Conservation (phyloP, 306 rosid species). For the Casuarina equisetifolia region DNA sequence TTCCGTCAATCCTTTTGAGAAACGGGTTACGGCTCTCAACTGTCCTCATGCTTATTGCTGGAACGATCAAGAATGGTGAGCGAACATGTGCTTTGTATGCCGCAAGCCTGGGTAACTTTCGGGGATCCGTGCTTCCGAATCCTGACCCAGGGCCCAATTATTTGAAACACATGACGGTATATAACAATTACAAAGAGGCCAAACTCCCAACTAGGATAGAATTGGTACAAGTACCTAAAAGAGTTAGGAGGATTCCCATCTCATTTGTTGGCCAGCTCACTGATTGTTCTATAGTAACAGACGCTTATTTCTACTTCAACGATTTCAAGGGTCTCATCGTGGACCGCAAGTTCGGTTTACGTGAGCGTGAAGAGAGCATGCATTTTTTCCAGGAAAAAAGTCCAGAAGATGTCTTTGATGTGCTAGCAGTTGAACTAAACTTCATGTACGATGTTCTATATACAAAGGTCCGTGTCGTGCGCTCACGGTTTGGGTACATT, state of each 20-base stretch:
- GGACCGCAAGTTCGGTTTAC: conserved; percentile 37
- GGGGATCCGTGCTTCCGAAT: conserved; percentile 4
- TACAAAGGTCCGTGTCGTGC: conserved; percentile 38
- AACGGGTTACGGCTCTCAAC: conserved; percentile 39
- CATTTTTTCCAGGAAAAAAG: not conserved
- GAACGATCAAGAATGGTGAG: conserved; percentile 44
- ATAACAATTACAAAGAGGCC: not conserved
- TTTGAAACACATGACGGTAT: conserved; percentile 34
- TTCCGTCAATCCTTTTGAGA: conserved; percentile 34
- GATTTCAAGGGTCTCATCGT: conserved; percentile 41
- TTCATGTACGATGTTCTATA: conserved; percentile 47
- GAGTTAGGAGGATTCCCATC: too few species aligned
- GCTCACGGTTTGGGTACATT: not conserved
- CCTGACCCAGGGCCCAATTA: conserved; percentile 39
- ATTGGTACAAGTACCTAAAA: not conserved
- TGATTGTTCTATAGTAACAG: not conserved
- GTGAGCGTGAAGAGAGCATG: conserved; percentile 32
- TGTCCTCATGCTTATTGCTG: conserved; percentile 32
- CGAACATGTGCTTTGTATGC: conserved; percentile 28
- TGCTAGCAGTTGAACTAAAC: conserved; percentile 46
- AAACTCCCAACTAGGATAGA: conserved; percentile 19
- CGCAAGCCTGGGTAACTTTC: conserved; percentile 27
- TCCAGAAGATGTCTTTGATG: conserved; percentile 21
- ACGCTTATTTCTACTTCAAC: conserved; percentile 30
- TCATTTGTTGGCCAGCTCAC: not conserved